Evolutionary conservation across 1,139 yeast species (phyloP).

Genomic region (Sugiyamaella novakii): DNA sequence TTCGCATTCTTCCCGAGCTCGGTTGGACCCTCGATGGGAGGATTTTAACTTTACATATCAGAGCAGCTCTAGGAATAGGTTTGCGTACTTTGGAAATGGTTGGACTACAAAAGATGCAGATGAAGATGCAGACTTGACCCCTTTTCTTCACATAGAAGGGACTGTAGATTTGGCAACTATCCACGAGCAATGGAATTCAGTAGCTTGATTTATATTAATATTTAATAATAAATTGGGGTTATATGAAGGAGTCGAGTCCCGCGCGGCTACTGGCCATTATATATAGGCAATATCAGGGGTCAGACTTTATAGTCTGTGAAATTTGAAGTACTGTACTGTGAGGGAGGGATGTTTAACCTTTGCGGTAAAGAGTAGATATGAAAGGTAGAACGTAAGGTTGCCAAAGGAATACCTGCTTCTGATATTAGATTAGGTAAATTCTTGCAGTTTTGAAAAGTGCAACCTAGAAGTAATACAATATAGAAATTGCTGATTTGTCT

Average conservation of each 20-base stretch:
- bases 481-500: too few species aligned
- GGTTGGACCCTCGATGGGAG: slow-evolving; percentile 33
- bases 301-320: background rate
- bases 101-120: slow-evolving; percentile 5
- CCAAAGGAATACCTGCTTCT: too few species aligned
- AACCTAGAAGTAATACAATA: too few species aligned
- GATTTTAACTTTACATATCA: slow-evolving; percentile 22
- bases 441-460: too few species aligned
- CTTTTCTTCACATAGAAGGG: slow-evolving; percentile 14
- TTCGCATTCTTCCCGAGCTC: slow-evolving; percentile 26
- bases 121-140: slow-evolving; percentile 11
- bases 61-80: slow-evolving; percentile 18
- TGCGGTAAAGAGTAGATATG: too few species aligned
- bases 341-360: too few species aligned
- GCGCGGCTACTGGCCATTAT: background rate
- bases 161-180: slow-evolving; percentile 14
- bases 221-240: background rate
- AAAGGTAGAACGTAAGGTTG: too few species aligned
- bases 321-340: background rate
- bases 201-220: background rate
- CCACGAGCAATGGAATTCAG: slow-evolving; percentile 14
- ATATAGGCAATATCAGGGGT: slow-evolving; percentile 6
- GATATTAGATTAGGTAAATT: too few species aligned
- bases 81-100: slow-evolving; percentile 29
- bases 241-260: too few species aligned